Evolutionary conservation across 2,329 filamentous ascomycete species (phyloP), one percentile per base, ranked within the genome.

Genomic region (Coniochaeta sp.): DNA sequence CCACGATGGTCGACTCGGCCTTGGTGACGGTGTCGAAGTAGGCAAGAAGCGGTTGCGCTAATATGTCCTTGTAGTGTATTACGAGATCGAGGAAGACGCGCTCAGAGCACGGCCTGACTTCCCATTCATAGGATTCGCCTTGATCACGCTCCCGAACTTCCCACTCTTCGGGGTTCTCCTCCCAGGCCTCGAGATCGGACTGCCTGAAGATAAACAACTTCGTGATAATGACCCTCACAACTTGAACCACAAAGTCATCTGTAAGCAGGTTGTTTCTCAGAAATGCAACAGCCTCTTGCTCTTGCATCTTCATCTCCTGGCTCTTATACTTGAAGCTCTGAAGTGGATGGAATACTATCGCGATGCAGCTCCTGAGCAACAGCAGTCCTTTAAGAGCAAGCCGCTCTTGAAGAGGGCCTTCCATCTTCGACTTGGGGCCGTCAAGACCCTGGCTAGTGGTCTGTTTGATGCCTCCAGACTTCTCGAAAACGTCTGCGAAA

Each of bases 121-220:
- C 90, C 77, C 93, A 97, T 69, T 98, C 92, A 82, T 90, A 98
- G 1, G 89, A 90, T 66, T 91, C 90, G 38, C 89, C 87, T 61
- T 90, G 85, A 62, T 88, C 89, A 68, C 96, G 91, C 76, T 97
- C 92, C 67, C 89, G 87, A 64, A 90, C 88, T 72, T 97, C 93
- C 93, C 95, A 99, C 59, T 96, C 92, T 72, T 99, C 91, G 0
- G 93, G 91, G 61, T 96, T 92, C 69, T 96, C 89, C 70, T 96
- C 89, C 95, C 95, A 99, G 61, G 91, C 89, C 63, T 91, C 87
- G 1, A 98, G 82, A 72, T 99, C 95, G 58, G 86, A 86, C 61
- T 89, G 84, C 36, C 91, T 86, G 72, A 98, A 95, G 40, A 95
- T 83, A 71, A 99, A 95, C 65, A 96, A 91, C 67, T 89, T 88